phyloP scores from a whole-genome alignment of 352 stramenopile genomes.

The Phytophthora pluvialis region DNA sequence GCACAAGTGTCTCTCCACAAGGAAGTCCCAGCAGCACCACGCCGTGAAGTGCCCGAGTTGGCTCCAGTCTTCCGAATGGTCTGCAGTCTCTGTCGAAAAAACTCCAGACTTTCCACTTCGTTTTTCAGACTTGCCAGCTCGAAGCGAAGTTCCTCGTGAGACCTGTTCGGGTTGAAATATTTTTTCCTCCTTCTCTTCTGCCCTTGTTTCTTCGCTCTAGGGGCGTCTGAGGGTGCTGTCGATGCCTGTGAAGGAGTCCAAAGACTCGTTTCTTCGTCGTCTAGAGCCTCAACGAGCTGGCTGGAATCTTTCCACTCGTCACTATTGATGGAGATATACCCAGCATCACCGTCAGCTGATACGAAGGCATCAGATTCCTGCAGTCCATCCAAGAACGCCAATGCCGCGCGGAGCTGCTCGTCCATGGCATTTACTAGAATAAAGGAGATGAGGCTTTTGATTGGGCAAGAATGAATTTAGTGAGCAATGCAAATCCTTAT shows the following conservation, averaged over 20 bases:
- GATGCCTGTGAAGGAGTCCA: no score
- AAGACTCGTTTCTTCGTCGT: background rate
- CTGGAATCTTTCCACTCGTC: background rate
- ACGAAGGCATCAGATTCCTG: background rate
- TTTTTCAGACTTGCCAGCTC: conserved; percentile 32
- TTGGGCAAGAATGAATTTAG: background rate
- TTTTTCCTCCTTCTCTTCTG: conserved; percentile 3
- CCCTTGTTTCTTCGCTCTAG: background rate
- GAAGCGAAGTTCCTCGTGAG: conserved; percentile 20
- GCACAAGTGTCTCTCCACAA: conserved; percentile 9
- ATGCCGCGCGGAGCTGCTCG: background rate
- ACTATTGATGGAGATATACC: background rate
- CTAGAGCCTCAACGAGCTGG: background rate
- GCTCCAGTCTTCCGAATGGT: background rate
- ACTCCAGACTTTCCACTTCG: conserved; percentile 25
- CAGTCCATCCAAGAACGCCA: conserved; percentile 1
- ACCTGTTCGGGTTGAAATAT: conserved; percentile 11
- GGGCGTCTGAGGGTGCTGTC: no score
- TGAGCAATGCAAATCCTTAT: no score
- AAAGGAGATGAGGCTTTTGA: background rate
- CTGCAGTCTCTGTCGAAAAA: conserved; percentile 11
- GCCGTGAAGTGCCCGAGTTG: background rate
- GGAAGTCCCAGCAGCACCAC: background rate
- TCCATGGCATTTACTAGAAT: background rate
- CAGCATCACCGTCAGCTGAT: background rate